Evolutionary conservation across 768 basidiomycete genomes (phyloP).

Genomic region (Grammothele lineata): DNA sequence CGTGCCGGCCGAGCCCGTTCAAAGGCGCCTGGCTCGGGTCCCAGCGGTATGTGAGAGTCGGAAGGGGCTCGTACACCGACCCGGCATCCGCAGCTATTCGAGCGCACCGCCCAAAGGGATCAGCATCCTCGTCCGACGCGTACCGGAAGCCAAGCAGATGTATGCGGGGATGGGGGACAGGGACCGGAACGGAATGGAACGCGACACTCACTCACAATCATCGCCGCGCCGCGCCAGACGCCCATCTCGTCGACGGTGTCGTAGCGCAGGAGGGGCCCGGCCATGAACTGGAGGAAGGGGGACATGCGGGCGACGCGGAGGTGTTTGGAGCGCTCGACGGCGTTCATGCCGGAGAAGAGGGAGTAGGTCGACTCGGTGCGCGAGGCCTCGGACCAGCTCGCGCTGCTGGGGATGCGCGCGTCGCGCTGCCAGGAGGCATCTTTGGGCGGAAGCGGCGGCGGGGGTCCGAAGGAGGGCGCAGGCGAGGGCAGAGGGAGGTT

Average conservation of each 20-base stretch:
- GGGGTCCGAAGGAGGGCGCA: conserved; percentile 31
- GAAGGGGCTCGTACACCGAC: conserved; percentile 73
- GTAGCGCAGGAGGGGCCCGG: conserved; percentile 84
- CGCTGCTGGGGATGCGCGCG: conserved; percentile 5
- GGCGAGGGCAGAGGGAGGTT: conserved; percentile 26
- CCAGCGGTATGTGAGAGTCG: conserved; percentile 68
- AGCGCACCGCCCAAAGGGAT: conserved; percentile 1
- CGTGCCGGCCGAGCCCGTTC: conserved; percentile 9
- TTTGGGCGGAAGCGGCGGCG: conserved; percentile 47
- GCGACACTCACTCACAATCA: conserved; percentile 76
- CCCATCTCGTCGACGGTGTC: conserved; percentile 79
- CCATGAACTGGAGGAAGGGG: conserved; percentile 88
- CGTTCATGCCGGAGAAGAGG: conserved; percentile 42
- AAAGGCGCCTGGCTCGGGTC: conserved; percentile 41
- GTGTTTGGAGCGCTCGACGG: conserved; percentile 62
- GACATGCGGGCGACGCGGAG: conserved; percentile 63
- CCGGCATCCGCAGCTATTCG: conserved; percentile 73
- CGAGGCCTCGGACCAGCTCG: conserved; percentile 8
- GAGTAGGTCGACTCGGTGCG: conserved; percentile 6
- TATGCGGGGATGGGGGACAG: too few relatives aligned
- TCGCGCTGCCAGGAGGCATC: conserved; percentile 26
- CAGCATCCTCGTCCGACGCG: not conserved
- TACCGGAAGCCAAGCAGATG: too few relatives aligned
- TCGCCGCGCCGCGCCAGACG: conserved; percentile 83
- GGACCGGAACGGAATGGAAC: not conserved